phyloP scores from a whole-genome alignment of 352 stramenopile species.

The Phytophthora chlamydospora region DNA sequence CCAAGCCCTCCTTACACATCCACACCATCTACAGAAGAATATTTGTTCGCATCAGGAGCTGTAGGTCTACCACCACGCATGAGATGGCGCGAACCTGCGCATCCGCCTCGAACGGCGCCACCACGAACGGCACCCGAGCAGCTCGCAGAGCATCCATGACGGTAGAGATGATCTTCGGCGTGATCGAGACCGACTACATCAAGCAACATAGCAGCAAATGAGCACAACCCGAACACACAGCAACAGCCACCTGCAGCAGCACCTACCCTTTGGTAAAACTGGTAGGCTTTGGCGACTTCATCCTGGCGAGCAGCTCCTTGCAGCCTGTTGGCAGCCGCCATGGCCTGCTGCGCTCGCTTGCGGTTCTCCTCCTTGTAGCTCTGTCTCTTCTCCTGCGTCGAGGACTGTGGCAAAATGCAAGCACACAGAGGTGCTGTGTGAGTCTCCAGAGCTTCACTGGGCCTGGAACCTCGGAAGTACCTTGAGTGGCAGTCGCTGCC shows the following conservation, averaged over 20 bases:
- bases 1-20: constrained; percentile 69
- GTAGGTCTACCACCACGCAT: not conserved
- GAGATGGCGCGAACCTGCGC: constrained; percentile 42
- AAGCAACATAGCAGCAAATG: constrained; percentile 1
- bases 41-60: not conserved
- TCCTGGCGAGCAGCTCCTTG: constrained; percentile 53
- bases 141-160: constrained; percentile 63
- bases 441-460: not conserved
- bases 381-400: constrained; percentile 70
- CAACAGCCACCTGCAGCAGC: not conserved
- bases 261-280: constrained; percentile 59
- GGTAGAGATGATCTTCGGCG: constrained; percentile 56
- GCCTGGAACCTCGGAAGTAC: constrained; percentile 20
- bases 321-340: constrained; percentile 56
- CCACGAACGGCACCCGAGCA: constrained; percentile 57
- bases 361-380: constrained; percentile 64
- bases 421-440: not conserved
- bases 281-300: constrained; percentile 63
- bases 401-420: constrained; percentile 38
- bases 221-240: not conserved
- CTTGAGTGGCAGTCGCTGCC: constrained; percentile 75
- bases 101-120: constrained; percentile 80
- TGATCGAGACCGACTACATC: constrained; percentile 67
- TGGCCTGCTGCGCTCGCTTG: constrained; percentile 51
- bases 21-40: constrained; percentile 63